phyloP scores from a whole-genome alignment of 2,329 filamentous ascomycete species.

The Magnaporthiopsis rhizophila region DNA sequence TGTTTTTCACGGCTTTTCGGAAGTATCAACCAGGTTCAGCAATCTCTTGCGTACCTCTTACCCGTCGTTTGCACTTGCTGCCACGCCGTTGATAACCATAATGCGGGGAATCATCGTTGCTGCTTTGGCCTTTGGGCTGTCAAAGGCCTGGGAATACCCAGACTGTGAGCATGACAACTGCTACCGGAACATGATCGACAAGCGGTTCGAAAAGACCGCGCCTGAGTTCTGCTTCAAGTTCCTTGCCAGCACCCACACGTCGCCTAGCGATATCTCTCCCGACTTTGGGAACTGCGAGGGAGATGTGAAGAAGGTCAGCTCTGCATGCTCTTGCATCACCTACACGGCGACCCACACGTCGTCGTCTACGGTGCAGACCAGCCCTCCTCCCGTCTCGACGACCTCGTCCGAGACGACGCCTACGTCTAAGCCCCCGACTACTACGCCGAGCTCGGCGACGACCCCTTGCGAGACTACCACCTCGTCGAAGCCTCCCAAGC shows the following conservation, averaged over 20 bases:
- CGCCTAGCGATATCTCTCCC: constrained; percentile 1
- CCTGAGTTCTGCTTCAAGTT: constrained; percentile 4
- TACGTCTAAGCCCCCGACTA: background rate
- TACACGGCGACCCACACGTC: constrained; percentile 10
- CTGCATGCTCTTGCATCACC: constrained; percentile 22
- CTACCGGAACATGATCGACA: constrained; percentile 8
- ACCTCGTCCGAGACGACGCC: background rate
- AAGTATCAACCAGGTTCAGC: background rate
- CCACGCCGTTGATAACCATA: background rate
- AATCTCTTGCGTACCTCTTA: no score
- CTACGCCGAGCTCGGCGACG: background rate
- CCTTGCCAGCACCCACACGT: constrained; percentile 6
- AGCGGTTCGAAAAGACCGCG: background rate
- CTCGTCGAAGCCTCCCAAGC: background rate
- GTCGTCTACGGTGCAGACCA: background rate
- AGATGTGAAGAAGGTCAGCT: constrained; percentile 16
- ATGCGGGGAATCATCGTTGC: background rate
- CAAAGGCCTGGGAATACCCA: background rate
- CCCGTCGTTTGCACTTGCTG: background rate
- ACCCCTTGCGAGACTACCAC: background rate
- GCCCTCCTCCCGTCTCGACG: background rate
- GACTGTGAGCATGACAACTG: constrained; percentile 8
- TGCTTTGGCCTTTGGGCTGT: background rate
- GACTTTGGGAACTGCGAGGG: constrained; percentile 12
- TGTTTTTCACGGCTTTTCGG: background rate